These are phyloP conservation scores for Diaporthe nobilis DNA, from an alignment of 2,329 filamentous ascomycete genomes.

Conservation along the genomic window DNA sequence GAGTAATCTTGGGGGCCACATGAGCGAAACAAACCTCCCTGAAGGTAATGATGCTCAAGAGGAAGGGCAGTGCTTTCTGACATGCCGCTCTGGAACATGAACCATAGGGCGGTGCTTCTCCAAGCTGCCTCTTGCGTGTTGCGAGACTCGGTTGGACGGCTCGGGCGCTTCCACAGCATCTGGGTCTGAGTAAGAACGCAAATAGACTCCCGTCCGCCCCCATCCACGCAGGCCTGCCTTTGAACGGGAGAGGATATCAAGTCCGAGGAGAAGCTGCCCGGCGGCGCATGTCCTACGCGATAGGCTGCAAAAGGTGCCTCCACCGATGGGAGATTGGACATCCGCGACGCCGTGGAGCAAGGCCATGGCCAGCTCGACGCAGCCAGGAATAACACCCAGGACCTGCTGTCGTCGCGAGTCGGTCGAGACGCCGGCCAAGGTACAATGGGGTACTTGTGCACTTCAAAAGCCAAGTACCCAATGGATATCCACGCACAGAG, in stretches of 20 bases:
- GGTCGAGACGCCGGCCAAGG: not conserved
- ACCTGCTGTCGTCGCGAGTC: too few species aligned
- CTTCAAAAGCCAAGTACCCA: not conserved
- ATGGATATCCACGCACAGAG: not conserved
- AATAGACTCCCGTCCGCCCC: not conserved
- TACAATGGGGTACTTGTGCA: not conserved
- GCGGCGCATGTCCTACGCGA: slow-evolving; percentile 1
- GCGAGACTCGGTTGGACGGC: too few species aligned
- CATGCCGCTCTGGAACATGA: not conserved
- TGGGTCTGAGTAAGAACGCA: not conserved
- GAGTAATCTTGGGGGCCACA: not conserved
- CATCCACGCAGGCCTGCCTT: not conserved
- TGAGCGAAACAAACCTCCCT: too few species aligned
- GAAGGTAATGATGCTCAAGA: too few species aligned
- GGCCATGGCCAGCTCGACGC: not conserved
- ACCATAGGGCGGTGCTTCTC: not conserved
- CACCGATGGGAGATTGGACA: not conserved
- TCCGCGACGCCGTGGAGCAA: not conserved
- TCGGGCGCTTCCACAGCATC: too few species aligned
- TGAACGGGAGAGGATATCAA: too few species aligned
- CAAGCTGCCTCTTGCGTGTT: too few species aligned
- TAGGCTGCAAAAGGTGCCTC: not conserved
- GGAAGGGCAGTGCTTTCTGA: not conserved
- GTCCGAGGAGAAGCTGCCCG: not conserved
- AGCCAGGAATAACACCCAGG: not conserved